A percentile compares a stretch with the other conserved stretches of the same genome.
phyloP scores from a whole-genome alignment of 345 rosid species.

The Jatropha curcas region DNA sequence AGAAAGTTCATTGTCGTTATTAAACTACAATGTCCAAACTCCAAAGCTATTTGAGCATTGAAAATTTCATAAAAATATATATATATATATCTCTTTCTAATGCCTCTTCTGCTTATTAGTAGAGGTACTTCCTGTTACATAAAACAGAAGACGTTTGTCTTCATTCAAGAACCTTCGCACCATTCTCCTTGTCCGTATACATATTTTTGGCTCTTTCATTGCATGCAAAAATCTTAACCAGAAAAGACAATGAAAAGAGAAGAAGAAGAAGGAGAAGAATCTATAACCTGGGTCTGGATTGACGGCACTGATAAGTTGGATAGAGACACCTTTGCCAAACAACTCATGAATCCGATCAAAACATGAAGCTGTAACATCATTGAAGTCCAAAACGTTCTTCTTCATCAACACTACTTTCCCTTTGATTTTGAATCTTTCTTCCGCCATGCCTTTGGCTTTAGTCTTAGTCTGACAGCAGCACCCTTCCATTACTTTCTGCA shows the following conservation, averaged over 20 bases:
- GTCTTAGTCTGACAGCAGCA: conserved; percentile 38
- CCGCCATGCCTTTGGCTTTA: conserved; percentile 16
- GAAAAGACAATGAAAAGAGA: not conserved
- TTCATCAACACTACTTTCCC: conserved; percentile 71
- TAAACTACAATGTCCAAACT: not conserved
- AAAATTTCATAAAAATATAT: not conserved
- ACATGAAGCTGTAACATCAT: conserved; percentile 60
- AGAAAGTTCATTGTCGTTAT: not conserved
- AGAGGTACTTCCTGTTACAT: not conserved
- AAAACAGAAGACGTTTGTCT: not conserved
- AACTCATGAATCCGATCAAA: conserved; percentile 70
- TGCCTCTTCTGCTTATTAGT: not conserved
- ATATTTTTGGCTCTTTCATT: not conserved
- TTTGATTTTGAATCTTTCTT: conserved; percentile 36
- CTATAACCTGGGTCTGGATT: conserved; percentile 64
- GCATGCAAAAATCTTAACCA: conserved; percentile 17
- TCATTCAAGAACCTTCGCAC: not conserved
- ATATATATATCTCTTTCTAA: not conserved
- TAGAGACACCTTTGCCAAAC: conserved; percentile 58
- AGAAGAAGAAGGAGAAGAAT: too few relatives aligned
- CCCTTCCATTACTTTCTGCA: conserved; percentile 36
- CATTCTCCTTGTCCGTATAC: not conserved
- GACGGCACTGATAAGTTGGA: conserved; percentile 60
- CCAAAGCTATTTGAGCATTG: not conserved
- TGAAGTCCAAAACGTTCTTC: conserved; percentile 66